Evolutionary conservation across 352 stramenopile genomes (phyloP).

Genomic region (Pythium coloratum): DNA sequence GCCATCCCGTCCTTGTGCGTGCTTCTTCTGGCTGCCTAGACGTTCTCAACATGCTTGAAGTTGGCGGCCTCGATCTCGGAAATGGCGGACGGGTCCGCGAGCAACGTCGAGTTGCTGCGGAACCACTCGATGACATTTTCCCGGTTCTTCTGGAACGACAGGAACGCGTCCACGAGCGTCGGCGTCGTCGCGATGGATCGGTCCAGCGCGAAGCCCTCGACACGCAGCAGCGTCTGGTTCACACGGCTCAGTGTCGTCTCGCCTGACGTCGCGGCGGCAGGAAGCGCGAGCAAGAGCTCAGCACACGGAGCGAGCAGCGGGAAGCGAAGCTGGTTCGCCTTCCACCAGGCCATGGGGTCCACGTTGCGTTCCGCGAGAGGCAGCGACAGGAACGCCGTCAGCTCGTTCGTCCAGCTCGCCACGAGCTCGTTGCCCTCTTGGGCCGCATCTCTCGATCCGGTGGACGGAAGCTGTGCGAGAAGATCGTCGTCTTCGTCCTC

Average conservation of each 20-base stretch:
- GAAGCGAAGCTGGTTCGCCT: conserved; percentile 76
- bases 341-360: conserved; percentile 77
- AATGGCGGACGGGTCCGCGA: conserved; percentile 27
- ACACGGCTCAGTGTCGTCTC: conserved; percentile 51
- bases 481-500: conserved; percentile 78
- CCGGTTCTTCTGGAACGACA: conserved; percentile 87
- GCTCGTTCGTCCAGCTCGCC: conserved; percentile 72
- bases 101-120: conserved; percentile 37
- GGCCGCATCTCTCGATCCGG: conserved; percentile 47
- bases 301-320: conserved; percentile 73
- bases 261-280: conserved; percentile 59
- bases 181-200: conserved; percentile 46
- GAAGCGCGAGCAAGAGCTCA: conserved; percentile 72
- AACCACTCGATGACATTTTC: conserved; percentile 77
- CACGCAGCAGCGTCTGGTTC: conserved; percentile 56
- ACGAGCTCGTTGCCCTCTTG: conserved; percentile 52
- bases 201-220: conserved; percentile 45
- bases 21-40: conserved; percentile 24
- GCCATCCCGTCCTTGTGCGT: background rate
- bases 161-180: conserved; percentile 63
- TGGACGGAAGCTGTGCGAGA: conserved; percentile 65
- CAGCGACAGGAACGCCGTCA: conserved; percentile 71
- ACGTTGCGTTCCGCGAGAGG: conserved; percentile 73
- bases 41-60: conserved; percentile 80
- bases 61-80: conserved; percentile 31